Evolutionary conservation across 1,139 yeast genomes (phyloP).

Genomic region (Nakaseomyces nivariensis): DNA sequence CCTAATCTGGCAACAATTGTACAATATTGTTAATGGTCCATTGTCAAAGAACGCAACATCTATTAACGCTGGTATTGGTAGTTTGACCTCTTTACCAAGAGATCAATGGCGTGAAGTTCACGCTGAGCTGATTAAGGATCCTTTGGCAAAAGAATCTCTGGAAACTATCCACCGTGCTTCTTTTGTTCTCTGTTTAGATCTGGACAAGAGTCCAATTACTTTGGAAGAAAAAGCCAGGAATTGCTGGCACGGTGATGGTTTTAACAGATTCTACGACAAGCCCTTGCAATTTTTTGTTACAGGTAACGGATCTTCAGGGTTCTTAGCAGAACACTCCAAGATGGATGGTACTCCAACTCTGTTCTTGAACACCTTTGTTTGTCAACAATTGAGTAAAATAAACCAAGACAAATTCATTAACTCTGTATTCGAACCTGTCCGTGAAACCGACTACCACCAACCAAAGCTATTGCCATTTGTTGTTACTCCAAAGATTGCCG

Average conservation of each 20-base stretch:
- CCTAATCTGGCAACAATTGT: slow-evolving; percentile 59
- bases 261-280: slow-evolving; percentile 86
- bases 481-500: slow-evolving; percentile 42
- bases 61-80: slow-evolving; percentile 49
- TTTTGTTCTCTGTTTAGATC: slow-evolving; percentile 71
- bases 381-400: slow-evolving; percentile 44
- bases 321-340: slow-evolving; percentile 91
- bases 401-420: slow-evolving; percentile 34
- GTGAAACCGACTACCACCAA: slow-evolving; percentile 10
- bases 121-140: slow-evolving; percentile 46
- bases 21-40: slow-evolving; percentile 37
- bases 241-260: slow-evolving; percentile 93
- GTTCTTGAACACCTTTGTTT: slow-evolving; percentile 70
- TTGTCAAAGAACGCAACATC: not conserved
- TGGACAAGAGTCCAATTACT: slow-evolving; percentile 56
- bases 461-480: slow-evolving; percentile 34
- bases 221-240: slow-evolving; percentile 78
- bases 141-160: slow-evolving; percentile 47
- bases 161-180: slow-evolving; percentile 69
- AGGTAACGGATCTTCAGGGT: slow-evolving; percentile 82
- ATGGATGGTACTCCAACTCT: slow-evolving; percentile 98
- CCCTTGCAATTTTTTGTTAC: slow-evolving; percentile 78
- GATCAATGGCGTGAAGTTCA: slow-evolving; percentile 69
- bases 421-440: slow-evolving; percentile 22
- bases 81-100: slow-evolving; percentile 76